Conservation (phyloP, 2,329 filamentous ascomycete genomes). For the Nemania sp. region DNA sequence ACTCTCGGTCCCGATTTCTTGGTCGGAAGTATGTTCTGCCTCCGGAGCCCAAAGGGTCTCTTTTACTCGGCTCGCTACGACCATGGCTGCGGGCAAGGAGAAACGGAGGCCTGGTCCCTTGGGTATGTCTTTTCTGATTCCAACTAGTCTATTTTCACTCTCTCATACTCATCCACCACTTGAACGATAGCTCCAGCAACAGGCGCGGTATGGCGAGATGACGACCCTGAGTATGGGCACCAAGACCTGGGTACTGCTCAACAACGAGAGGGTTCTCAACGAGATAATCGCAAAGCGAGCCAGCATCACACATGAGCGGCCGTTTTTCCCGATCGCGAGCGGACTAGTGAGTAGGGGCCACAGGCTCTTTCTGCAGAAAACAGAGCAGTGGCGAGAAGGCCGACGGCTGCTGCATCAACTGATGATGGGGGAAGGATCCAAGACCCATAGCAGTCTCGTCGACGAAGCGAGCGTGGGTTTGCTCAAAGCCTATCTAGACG, state of each 20-base stretch:
- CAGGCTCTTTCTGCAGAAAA: constrained; percentile 41
- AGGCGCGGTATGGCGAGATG: constrained; percentile 35
- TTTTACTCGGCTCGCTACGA: constrained; percentile 17
- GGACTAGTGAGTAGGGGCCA: constrained; percentile 41
- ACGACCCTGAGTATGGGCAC: constrained; percentile 35
- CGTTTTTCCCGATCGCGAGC: constrained; percentile 42
- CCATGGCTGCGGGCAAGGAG: constrained; percentile 16
- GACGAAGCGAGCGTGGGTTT: constrained; percentile 44
- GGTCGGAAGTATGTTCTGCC: constrained; percentile 15
- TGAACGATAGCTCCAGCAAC: constrained; percentile 1
- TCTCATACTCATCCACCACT: background rate
- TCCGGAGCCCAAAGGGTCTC: constrained; percentile 14
- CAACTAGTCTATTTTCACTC: background rate
- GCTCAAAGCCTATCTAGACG: constrained; percentile 40
- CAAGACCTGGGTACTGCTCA: constrained; percentile 49
- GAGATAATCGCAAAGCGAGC: constrained; percentile 44
- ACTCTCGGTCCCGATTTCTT: background rate
- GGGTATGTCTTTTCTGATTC: constrained; percentile 3
- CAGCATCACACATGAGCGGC: constrained; percentile 40
- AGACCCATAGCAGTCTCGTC: constrained; percentile 40
- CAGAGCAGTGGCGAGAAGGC: constrained; percentile 41
- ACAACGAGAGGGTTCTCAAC: constrained; percentile 43
- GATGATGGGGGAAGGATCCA: constrained; percentile 39
- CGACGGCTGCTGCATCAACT: constrained; percentile 46
- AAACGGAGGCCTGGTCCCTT: background rate